Base-by-base conservation (phyloP, 345 rosid species). In the Camelina sativa region DNA sequence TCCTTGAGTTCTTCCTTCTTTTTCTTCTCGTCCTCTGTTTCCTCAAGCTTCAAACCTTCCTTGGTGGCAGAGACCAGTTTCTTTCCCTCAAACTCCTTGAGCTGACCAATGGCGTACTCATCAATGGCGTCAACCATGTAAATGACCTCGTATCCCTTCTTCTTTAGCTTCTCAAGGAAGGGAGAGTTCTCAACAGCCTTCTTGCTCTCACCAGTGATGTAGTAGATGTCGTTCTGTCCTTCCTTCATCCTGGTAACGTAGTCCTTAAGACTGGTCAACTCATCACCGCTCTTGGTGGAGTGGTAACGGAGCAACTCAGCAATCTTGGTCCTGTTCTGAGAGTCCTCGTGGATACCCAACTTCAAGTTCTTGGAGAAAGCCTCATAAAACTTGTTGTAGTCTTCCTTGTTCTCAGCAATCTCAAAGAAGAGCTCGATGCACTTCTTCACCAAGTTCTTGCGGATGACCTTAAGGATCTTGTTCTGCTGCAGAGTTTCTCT, bases 161-260 rank as follows among this genome's bases (percentile, higher is more conserved):
- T 89, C 93, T 81, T 91, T 52, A 91, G 79, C 83, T 82, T 89
- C 88, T 91, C 97, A 16, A 91, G 96, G 91, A 91, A 91, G 4
- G 97, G 93, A 7, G 97, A 91, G 83, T 91, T 91, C 85, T 91
- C 97, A 0, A 89, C 96, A 7, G 97, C 91, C 85, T 91, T 91
- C 86, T 88, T 91, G 81, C 97, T 89, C 81, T 91, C 97, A 23
- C 97, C 97, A 8, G 96, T 91, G 76, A 91, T 89, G 84, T 89
- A 89, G 72, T 83, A 89, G 73, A 91, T 89, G 55, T 88, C 97
- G 7, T 8, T 81, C 84, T 91, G 96, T 13, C 96, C 96, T 59
- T 91, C 96, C 85, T 91, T 91, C 97, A 91, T 89, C 63, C 97
- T 85, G 62, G 97, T 91, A 69, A 91, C 97, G n/a, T 91, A 89